These are phyloP conservation scores for Teunomyces kruisii DNA, from an alignment of 805 yeast species.

Conservation along the genomic window DNA sequence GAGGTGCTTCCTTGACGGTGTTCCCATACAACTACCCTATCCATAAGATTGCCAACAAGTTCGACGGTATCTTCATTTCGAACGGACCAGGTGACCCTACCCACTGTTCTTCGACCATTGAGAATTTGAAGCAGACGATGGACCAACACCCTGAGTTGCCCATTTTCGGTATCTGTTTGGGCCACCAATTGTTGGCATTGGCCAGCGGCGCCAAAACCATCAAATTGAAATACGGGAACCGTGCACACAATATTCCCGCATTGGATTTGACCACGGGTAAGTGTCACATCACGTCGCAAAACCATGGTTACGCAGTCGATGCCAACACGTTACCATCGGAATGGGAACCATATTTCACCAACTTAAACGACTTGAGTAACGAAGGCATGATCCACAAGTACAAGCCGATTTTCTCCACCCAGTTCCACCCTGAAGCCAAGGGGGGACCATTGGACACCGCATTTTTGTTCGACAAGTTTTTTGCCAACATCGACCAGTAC, in stretches of 20 bases:
- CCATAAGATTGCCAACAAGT: slow-evolving; percentile 84
- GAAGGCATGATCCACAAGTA: slow-evolving; percentile 93
- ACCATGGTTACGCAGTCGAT: slow-evolving; percentile 98
- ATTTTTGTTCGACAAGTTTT: slow-evolving; percentile 86
- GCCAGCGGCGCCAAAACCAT: slow-evolving; percentile 93
- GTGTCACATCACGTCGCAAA: slow-evolving; percentile 97
- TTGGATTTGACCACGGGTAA: slow-evolving; percentile 85
- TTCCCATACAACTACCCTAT: slow-evolving; percentile 95
- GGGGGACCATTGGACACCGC: slow-evolving; percentile 97
- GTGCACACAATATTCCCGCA: slow-evolving; percentile 98
- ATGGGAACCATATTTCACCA: slow-evolving; percentile 81
- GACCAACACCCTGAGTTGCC: slow-evolving; percentile 66
- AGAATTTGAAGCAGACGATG: slow-evolving; percentile 71
- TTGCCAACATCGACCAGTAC: slow-evolving; percentile 64
- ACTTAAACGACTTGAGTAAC: slow-evolving; percentile 92
- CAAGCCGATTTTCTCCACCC: slow-evolving; percentile 93
- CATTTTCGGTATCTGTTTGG: slow-evolving; percentile 95
- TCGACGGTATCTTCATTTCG: slow-evolving; percentile 92
- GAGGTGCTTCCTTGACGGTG: slow-evolving; percentile 96
- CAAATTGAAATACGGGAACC: slow-evolving; percentile 95
- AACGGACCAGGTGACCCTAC: slow-evolving; percentile 99
- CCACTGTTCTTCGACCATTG: slow-evolving; percentile 77
- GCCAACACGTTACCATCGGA: slow-evolving; percentile 74
- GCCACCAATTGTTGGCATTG: slow-evolving; percentile 93
- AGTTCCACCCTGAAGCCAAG: slow-evolving; percentile 99